Evolutionary conservation across 2,329 filamentous ascomycete species (phyloP).

Genomic region (Raffaelea ambrosiae): DNA sequence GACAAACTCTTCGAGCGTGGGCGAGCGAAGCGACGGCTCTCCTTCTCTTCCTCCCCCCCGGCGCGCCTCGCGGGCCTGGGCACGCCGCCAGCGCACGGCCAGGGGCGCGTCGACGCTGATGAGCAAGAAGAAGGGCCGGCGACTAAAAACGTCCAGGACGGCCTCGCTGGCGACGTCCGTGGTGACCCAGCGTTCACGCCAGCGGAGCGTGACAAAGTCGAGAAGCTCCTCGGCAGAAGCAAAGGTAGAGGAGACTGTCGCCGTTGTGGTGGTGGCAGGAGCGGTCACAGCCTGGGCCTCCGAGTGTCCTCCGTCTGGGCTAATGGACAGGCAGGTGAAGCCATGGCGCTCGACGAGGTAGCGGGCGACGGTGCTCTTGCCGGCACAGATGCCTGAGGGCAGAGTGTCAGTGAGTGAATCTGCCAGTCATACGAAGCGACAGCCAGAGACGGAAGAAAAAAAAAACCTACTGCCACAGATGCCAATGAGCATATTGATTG

Average conservation of each 20-base stretch:
- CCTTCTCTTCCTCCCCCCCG: constrained; percentile 14
- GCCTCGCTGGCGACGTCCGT: constrained; percentile 69
- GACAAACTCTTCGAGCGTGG: constrained; percentile 46
- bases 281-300: neutral
- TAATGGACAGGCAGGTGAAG: constrained; percentile 65
- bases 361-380: constrained; percentile 81
- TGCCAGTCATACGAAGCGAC: neutral
- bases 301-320: neutral
- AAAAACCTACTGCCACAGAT: constrained; percentile 57
- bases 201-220: constrained; percentile 76
- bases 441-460: neutral
- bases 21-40: too few relatives aligned
- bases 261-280: neutral
- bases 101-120: constrained; percentile 88
- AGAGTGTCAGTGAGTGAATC: too few relatives aligned
- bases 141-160: constrained; percentile 65
- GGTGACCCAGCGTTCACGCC: constrained; percentile 78
- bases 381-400: constrained; percentile 73
- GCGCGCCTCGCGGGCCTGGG: constrained; percentile 32
- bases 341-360: constrained; percentile 79
- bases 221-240: constrained; percentile 54
- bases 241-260: constrained; percentile 32
- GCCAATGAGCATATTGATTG: constrained; percentile 60
- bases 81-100: constrained; percentile 73
- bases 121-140: constrained; percentile 86